Percentiles rank a stretch among this genome's conserved stretches.
These are phyloP conservation scores for Fagus crenata DNA, from an alignment of 306 rosid species.

Conservation along the genomic window DNA sequence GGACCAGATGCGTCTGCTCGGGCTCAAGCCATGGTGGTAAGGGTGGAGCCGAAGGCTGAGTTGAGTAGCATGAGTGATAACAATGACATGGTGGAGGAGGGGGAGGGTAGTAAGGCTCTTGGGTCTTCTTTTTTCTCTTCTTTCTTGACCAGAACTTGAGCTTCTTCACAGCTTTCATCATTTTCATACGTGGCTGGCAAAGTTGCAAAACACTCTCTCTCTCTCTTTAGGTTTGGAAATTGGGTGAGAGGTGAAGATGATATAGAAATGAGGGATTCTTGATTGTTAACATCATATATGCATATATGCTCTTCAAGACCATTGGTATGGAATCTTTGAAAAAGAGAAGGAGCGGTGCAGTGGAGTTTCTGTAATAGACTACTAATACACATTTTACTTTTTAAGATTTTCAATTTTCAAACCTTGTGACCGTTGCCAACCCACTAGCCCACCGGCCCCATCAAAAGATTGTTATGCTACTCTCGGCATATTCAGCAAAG, in stretches of 20 bases:
- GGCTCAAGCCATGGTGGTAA: slow-evolving; percentile 62
- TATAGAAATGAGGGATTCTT: no score
- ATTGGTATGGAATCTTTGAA: slow-evolving; percentile 7
- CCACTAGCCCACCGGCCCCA: slow-evolving; percentile 2
- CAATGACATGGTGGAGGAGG: slow-evolving; percentile 25
- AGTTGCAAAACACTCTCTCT: background rate
- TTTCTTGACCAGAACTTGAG: slow-evolving; percentile 61
- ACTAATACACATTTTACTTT: background rate
- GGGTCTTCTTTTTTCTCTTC: slow-evolving; percentile 43
- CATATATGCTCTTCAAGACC: background rate
- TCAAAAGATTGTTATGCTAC: no score
- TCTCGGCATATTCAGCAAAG: background rate
- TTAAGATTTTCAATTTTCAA: slow-evolving; percentile 16
- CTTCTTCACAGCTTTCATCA: slow-evolving; percentile 61
- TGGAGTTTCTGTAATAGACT: no score
- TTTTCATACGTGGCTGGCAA: slow-evolving; percentile 24
- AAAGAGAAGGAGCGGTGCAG: slow-evolving; percentile 3
- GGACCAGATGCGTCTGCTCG: background rate
- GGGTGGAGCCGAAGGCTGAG: slow-evolving; percentile 73
- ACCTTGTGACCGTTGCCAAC: slow-evolving; percentile 48
- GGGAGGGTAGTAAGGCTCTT: slow-evolving; percentile 19
- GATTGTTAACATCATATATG: background rate
- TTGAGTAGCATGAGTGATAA: slow-evolving; percentile 23
- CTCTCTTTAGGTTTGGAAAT: background rate
- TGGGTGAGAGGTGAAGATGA: background rate